Evolutionary conservation across 345 rosid genomes (phyloP).

Genomic region (Murraya paniculata): DNA sequence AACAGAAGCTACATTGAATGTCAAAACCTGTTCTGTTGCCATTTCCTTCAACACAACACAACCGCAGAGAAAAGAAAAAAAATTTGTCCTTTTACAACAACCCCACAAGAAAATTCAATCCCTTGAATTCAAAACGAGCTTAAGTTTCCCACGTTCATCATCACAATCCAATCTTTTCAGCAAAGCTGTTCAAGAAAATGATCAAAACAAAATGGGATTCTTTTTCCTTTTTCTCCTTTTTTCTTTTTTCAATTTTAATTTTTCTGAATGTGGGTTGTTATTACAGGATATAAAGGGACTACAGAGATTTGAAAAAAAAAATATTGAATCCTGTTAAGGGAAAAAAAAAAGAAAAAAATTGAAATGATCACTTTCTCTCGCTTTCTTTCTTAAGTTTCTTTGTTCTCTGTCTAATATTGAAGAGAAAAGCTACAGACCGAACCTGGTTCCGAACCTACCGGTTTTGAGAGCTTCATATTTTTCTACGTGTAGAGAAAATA

Average conservation of each 20-base stretch:
- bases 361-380: conserved; percentile 39
- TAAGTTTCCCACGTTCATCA: conserved; percentile 1
- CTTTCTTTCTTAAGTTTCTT: conserved; percentile 22
- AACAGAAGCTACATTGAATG: conserved; percentile 58
- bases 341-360: neutral
- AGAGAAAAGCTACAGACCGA: conserved; percentile 46
- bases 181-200: conserved; percentile 9
- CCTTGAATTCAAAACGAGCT: conserved; percentile 4
- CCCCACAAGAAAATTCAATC: neutral
- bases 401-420: conserved; percentile 22
- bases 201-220: neutral
- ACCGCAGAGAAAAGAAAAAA: no score
- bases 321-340: neutral
- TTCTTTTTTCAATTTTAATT: neutral
- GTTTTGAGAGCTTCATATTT: conserved; percentile 19
- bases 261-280: neutral
- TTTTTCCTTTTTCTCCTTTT: neutral
- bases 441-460: conserved; percentile 69
- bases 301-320: conserved; percentile 17
- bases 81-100: neutral
- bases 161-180: neutral
- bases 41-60: conserved; percentile 20
- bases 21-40: conserved; percentile 50
- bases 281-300: conserved; percentile 8
- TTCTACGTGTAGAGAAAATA: conserved; percentile 16